A percentile compares a stretch with the other conserved stretches of the same genome.
Evolutionary conservation across 495 filamentous ascomycete species (phyloP).

Genomic region (Trichoderma gamsii): DNA sequence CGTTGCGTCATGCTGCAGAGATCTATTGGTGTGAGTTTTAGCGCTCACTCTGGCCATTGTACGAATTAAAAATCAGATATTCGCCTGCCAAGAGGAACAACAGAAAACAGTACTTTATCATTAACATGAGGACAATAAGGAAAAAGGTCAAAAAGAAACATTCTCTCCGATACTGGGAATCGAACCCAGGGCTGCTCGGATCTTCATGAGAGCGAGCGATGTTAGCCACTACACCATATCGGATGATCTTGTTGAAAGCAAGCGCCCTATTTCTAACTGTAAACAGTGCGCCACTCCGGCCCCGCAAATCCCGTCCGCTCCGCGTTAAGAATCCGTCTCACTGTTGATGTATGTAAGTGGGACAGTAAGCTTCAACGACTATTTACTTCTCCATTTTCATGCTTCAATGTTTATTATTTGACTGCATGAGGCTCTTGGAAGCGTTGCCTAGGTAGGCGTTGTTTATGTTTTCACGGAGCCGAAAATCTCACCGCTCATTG

Average conservation of each 20-base stretch:
- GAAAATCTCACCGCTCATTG: too few relatives aligned
- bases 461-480: too few relatives aligned
- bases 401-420: too few relatives aligned
- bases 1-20: not conserved
- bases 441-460: too few relatives aligned
- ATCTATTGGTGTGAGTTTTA: not conserved
- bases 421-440: too few relatives aligned
- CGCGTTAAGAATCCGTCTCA: too few relatives aligned
- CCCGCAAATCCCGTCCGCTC: not conserved
- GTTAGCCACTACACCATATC: constrained; percentile 12
- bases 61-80: not conserved
- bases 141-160: not conserved
- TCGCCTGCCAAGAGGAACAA: not conserved
- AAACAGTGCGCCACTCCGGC: not conserved
- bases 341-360: too few relatives aligned
- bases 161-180: constrained; percentile 9
- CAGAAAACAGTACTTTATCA: not conserved
- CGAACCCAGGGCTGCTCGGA: constrained; percentile 14
- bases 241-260: not conserved
- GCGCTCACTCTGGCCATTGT: not conserved
- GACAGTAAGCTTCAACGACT: too few relatives aligned
- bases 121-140: not conserved
- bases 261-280: not conserved
- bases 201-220: constrained; percentile 13
- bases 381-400: too few relatives aligned